Conservation (phyloP, 78 protist species). For the Pelomyxa schiedti region DNA sequence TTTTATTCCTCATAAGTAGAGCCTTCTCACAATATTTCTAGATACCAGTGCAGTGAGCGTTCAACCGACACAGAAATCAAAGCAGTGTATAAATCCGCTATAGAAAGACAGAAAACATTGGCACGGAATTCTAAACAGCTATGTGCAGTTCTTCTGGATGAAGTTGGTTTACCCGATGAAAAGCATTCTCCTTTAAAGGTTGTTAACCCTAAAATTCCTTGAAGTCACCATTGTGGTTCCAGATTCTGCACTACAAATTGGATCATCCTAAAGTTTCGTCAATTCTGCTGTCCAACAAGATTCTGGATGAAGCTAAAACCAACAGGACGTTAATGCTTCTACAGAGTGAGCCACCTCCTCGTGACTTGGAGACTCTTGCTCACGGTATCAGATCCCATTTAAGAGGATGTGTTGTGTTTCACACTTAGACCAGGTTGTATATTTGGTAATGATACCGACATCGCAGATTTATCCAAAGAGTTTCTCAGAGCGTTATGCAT, state of each 20-base stretch:
- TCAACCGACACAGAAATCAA: neutral
- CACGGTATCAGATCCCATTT: too few relatives aligned
- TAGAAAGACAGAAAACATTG: neutral
- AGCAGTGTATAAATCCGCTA: neutral
- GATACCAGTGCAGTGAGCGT: neutral
- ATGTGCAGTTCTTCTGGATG: neutral
- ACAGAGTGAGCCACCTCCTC: neutral
- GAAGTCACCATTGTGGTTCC: too few relatives aligned
- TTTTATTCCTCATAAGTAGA: too few relatives aligned
- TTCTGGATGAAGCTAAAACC: neutral
- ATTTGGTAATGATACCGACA: too few relatives aligned
- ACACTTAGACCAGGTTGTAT: too few relatives aligned
- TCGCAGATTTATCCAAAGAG: too few relatives aligned
- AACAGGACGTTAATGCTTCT: neutral
- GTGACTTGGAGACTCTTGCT: neutral
- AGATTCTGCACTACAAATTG: neutral
- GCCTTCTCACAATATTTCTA: too few relatives aligned
- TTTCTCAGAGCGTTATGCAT: too few relatives aligned
- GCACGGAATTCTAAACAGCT: slow-evolving; percentile 1
- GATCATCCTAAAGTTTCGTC: neutral
- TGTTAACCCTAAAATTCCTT: too few relatives aligned
- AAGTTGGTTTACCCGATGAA: neutral
- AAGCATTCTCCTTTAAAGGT: neutral
- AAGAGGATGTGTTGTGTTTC: too few relatives aligned
- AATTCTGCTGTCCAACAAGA: neutral